Evolutionary conservation across 345 rosid species (phyloP), one percentile per base, ranked within the genome.

Genomic region (Bretschneidera sinensis): DNA sequence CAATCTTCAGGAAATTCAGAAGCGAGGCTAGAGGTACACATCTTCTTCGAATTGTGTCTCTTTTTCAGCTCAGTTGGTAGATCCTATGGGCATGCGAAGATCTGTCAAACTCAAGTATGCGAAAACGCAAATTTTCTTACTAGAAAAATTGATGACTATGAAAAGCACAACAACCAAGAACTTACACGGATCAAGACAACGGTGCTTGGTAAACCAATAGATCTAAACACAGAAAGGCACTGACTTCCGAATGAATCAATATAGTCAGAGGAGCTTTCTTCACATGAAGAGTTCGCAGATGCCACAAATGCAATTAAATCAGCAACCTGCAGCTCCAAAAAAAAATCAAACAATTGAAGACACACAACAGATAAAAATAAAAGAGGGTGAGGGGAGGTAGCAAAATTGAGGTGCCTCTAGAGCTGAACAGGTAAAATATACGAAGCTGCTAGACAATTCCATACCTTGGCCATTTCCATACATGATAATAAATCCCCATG

Each of bases 221-320:
- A 78, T 60, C 96, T 83, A 56, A 90, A 74, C 54, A 94, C 97
- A 18, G 99, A 90, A 70, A 86, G 88, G 65, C 97, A 94, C 21
- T 77, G 87, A 64, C 68, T 79, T 70, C 99, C 99, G 62, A 90
- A 90, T 51, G 87, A 83, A 76, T 94, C 97, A 18, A 90, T 75
- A 65, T 60, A 84, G 70, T 76, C 72, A 15, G 71, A 71, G 47
- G 45, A 31, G 54, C 67, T 75, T 55, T 78, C 92, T 75, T 84
- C 95, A 54, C 69, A 74, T 16, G 61, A 76, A 17, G 87, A 68
- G 60, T 65, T 80, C 17, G 83, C 87, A 61, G 96, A 90, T 62
- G 84, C 92, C 73, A 90, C 99, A 76, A 94, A 94, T 68, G 92
- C 96, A 64, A 94, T 78, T 68, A 90, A 83, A 86, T 94, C 99